phyloP scores from a whole-genome alignment of 2,329 filamentous ascomycete species.

The Annulohypoxylon truncatum region DNA sequence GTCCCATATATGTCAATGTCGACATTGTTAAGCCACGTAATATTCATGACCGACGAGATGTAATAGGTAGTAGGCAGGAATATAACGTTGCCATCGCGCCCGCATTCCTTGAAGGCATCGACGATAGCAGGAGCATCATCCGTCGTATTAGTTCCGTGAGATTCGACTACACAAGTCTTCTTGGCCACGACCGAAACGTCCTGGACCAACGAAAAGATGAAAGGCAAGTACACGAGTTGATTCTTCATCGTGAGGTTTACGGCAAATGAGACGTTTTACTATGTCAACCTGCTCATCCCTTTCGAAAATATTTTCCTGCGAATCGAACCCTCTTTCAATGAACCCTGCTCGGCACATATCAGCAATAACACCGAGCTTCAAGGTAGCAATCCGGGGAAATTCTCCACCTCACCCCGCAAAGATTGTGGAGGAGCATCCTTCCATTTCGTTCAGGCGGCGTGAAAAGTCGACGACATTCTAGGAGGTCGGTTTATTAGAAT shows the following conservation, averaged over 20 bases:
- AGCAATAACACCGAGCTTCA: neutral
- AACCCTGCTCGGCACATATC: neutral
- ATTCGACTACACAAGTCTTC: slow-evolving; percentile 28
- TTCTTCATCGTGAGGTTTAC: neutral
- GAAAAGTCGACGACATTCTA: too few species aligned
- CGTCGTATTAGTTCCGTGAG: slow-evolving; percentile 16
- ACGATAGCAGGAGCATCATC: slow-evolving; percentile 58
- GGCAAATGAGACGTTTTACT: neutral
- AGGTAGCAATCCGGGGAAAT: neutral
- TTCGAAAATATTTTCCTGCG: neutral
- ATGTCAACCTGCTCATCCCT: neutral
- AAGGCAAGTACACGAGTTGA: too few species aligned
- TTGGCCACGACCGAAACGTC: neutral
- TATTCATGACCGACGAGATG: slow-evolving; percentile 59
- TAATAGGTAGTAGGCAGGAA: slow-evolving; percentile 59
- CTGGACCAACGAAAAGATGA: neutral
- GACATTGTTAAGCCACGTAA: slow-evolving; percentile 54
- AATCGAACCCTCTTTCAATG: neutral
- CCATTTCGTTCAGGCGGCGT: neutral
- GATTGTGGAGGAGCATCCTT: neutral
- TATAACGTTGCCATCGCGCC: slow-evolving; percentile 53
- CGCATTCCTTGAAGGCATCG: slow-evolving; percentile 55
- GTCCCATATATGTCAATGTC: slow-evolving; percentile 55
- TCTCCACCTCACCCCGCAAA: neutral
- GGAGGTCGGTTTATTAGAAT: too few species aligned